Evolutionary conservation across 208 protist genomes (phyloP).

Genomic region (Trichomonas gallinae): DNA sequence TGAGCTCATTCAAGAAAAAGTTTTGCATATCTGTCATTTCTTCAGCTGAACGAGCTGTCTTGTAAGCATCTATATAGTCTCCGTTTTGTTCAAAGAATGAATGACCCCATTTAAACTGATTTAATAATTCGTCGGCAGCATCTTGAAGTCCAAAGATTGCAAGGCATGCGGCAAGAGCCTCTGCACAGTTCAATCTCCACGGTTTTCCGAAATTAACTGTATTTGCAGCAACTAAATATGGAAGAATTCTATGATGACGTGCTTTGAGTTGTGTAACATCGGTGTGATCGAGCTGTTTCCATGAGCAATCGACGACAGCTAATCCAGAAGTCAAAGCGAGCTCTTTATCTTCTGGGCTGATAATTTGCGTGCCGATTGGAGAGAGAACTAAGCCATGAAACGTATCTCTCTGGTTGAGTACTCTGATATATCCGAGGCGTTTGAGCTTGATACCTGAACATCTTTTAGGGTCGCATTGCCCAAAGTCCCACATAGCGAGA

Average conservation of each 20-base stretch:
- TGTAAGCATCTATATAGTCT: slow-evolving; percentile 70
- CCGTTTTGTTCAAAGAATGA: slow-evolving; percentile 80
- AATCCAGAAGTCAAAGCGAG: slow-evolving; percentile 13
- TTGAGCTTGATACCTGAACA: slow-evolving; percentile 85
- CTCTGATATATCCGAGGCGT: slow-evolving; percentile 52
- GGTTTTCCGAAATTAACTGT: slow-evolving; percentile 95
- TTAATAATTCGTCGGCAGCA: slow-evolving; percentile 66
- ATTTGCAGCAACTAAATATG: slow-evolving; percentile 93
- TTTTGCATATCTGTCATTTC: slow-evolving; percentile 55
- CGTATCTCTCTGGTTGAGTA: slow-evolving; percentile 60
- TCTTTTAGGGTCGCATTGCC: slow-evolving; percentile 88
- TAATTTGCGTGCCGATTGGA: slow-evolving; percentile 28
- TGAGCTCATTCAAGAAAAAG: neutral
- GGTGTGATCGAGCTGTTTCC: slow-evolving; percentile 76
- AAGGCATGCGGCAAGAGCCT: slow-evolving; percentile 37
- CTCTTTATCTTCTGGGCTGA: slow-evolving; percentile 17
- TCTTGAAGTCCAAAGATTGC: slow-evolving; percentile 51
- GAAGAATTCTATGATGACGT: slow-evolving; percentile 64
- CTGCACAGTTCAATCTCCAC: slow-evolving; percentile 76
- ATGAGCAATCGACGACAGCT: slow-evolving; percentile 95
- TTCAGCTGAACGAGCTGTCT: slow-evolving; percentile 39
- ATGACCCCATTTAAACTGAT: slow-evolving; percentile 84
- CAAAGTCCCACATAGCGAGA: slow-evolving; percentile 92
- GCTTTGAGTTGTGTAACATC: slow-evolving; percentile 72
- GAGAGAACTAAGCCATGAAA: slow-evolving; percentile 82